phyloP scores from a whole-genome alignment of 2,329 filamentous ascomycete species.

The Nothophaeocryptopus gaeumannii region DNA sequence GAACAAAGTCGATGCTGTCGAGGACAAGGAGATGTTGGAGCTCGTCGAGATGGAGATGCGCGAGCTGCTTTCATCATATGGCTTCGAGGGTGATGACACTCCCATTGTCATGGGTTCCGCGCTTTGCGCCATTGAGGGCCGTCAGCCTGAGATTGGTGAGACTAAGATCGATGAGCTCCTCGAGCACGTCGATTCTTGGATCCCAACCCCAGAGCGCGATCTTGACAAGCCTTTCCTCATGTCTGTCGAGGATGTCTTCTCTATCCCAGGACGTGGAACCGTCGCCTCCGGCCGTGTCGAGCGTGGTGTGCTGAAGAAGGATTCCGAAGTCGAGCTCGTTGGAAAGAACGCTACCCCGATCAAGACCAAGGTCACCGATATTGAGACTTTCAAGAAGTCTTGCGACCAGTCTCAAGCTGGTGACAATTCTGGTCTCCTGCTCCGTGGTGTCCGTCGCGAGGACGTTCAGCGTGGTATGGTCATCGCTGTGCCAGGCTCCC shows the following conservation, averaged over 20 bases:
- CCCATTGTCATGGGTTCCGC: constrained; percentile 97
- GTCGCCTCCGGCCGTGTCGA: constrained; percentile 96
- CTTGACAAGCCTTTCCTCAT: constrained; percentile 99
- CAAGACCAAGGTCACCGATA: constrained; percentile 99
- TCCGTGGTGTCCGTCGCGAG: constrained; percentile 94
- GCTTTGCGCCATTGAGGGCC: constrained; percentile 86
- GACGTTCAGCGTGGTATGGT: constrained; percentile 96
- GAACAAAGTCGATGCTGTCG: constrained; percentile 97
- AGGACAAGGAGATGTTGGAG: constrained; percentile 99
- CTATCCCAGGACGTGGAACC: constrained; percentile 77
- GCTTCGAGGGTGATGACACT: constrained; percentile 96
- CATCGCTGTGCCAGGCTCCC: constrained; percentile 74
- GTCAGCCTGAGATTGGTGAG: constrained; percentile 80
- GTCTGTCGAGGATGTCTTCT: constrained; percentile 75
- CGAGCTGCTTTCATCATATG: constrained; percentile 86
- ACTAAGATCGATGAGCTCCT: constrained; percentile 90
- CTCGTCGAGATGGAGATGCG: constrained; percentile 99
- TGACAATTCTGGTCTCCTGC: constrained; percentile 95
- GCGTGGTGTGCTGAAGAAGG: constrained; percentile 89
- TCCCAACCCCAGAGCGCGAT: constrained; percentile 90
- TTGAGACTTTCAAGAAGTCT: constrained; percentile 99
- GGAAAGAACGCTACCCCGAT: constrained; percentile 78
- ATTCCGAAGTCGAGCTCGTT: constrained; percentile 89
- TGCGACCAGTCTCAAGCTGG: constrained; percentile 94
- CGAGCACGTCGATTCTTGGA: constrained; percentile 87